These are phyloP conservation scores for Eimeria necatrix DNA, from an alignment of 169 alveolate species.

Conservation along the genomic window DNA sequence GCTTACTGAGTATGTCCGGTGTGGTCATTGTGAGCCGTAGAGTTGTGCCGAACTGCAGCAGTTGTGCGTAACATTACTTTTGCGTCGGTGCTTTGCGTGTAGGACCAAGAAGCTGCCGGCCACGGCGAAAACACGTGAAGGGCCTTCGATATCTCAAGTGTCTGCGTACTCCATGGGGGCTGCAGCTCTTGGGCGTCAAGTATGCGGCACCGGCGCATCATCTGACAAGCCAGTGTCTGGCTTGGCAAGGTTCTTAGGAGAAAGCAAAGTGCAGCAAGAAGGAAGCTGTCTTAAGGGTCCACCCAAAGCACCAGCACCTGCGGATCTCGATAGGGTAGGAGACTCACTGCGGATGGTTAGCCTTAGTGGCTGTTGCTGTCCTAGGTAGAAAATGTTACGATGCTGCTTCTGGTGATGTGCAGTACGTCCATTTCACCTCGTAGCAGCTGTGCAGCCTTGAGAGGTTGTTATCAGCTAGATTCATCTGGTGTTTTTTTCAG, in stretches of 20 bases:
- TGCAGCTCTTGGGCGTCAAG: slow-evolving; percentile 61
- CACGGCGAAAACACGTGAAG: slow-evolving; percentile 31
- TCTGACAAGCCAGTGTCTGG: neutral
- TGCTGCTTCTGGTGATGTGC: neutral
- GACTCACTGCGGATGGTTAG: no score
- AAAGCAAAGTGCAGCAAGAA: slow-evolving; percentile 42
- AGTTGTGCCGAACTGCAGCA: neutral
- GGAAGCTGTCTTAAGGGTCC: neutral
- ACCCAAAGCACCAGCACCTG: slow-evolving; percentile 8
- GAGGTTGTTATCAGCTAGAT: neutral
- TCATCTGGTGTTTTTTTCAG: neutral
- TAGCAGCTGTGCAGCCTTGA: neutral
- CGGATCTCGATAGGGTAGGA: slow-evolving; percentile 51
- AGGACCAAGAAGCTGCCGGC: slow-evolving; percentile 73
- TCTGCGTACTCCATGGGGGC: slow-evolving; percentile 69
- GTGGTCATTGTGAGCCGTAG: neutral
- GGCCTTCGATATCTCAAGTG: slow-evolving; percentile 61
- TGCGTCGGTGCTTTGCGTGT: neutral
- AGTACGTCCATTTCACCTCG: neutral
- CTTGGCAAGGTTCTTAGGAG: slow-evolving; percentile 36
- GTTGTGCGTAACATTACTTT: neutral
- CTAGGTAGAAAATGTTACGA: neutral
- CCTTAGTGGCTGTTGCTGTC: neutral
- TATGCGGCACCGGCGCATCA: slow-evolving; percentile 11
- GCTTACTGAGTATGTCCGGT: neutral